These are phyloP conservation scores for Fraxinus pennsylvanica DNA, from an alignment of 257 asterid genomes.

Conservation along the genomic window DNA sequence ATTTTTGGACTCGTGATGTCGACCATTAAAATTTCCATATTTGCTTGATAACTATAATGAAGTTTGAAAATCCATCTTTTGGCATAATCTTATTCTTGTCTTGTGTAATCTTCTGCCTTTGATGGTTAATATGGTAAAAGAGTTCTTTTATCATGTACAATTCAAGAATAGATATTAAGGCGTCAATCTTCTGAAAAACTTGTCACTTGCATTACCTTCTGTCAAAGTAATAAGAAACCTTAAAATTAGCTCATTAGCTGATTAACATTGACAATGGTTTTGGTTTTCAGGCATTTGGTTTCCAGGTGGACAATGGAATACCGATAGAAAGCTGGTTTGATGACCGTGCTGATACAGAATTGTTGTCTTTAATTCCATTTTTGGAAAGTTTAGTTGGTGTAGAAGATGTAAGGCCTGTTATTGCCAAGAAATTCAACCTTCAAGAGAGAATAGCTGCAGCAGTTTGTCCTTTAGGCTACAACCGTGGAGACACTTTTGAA, in stretches of 20 bases:
- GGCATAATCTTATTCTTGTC: background rate
- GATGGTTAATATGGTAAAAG: background rate
- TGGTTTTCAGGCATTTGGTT: slow-evolving; percentile 62
- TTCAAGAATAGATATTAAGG: background rate
- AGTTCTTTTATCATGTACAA: background rate
- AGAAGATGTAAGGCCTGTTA: slow-evolving; percentile 79
- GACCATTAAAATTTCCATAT: background rate
- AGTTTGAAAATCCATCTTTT: background rate
- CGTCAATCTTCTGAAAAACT: background rate
- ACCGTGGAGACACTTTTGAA: slow-evolving; percentile 41
- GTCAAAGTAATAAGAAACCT: background rate
- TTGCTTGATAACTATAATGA: background rate
- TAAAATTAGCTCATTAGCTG: background rate
- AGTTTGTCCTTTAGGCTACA: slow-evolving; percentile 49
- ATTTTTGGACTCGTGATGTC: background rate
- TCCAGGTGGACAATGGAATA: slow-evolving; percentile 97
- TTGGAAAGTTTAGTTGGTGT: slow-evolving; percentile 80
- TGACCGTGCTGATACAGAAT: slow-evolving; percentile 66
- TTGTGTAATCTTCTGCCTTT: background rate
- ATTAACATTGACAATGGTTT: background rate
- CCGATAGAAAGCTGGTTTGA: slow-evolving; percentile 99
- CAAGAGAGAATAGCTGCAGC: slow-evolving; percentile 76
- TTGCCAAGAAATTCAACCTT: slow-evolving; percentile 73
- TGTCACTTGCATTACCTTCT: background rate
- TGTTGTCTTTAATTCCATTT: slow-evolving; percentile 72